Base-by-base conservation (phyloP, 1,139 yeast genomes). In the Pichia sp. region DNA sequence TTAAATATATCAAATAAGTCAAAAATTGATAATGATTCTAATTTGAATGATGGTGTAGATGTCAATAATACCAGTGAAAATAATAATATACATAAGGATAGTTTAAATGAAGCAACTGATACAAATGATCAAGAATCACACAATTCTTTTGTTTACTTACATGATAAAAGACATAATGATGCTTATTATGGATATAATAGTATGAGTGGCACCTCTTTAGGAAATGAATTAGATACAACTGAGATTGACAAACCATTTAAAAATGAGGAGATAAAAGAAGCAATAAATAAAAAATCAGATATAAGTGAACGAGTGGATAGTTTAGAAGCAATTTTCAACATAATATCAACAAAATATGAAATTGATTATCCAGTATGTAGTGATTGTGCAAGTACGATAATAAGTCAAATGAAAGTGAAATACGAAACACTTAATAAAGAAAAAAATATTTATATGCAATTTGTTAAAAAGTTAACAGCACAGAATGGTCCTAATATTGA, bases 321-420 rank as follows among this genome's bases (percentile, higher is more conserved):
- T 18, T 65, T 87, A 34, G 81, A 81, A 26, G 76, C 76, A n/a
- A 72, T 89, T 7, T 81, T 79, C 58, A 83, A 81, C 55, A 74
- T 86, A 1, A 72, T 79, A 56, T 82, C 78, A 31, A 81, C 81
- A 8, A 83, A 83, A 54, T 83, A 84, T 47, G 89, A 83, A 52
- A 75, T 90, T n/a, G 95, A 87, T 54, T 80, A 86, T 60, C 98
- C 98, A 0, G 78, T 94, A 18, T 90, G 97, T 58, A 73, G 74
- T 34, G 97, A 90, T 45, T 92, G 98, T 64, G 86, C 95, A 3
- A 79, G 75, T 41, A 63, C 76, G 32, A 65, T 90, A 33, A 72
- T 85, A 4, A 81, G 78, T n/a, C 83, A 81, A 51, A 74, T 88
- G 63, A 83, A 82, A 58, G 66, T 71, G 30, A 83, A 83, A 57